Evolutionary conservation across 2,329 filamentous ascomycete genomes (phyloP).

Genomic region (Metarhizium sp.): DNA sequence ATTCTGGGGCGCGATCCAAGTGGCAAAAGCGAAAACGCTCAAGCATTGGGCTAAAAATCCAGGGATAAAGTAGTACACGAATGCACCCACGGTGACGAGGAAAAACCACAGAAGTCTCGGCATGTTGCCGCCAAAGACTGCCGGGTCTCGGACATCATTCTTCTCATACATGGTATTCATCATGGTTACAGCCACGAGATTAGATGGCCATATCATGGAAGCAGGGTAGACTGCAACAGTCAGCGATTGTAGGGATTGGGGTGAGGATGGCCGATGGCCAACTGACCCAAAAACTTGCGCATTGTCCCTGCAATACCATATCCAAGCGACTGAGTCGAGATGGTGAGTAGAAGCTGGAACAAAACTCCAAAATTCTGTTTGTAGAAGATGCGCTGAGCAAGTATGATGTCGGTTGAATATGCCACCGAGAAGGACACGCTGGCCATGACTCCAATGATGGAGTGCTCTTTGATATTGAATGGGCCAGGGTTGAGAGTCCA

Average conservation of each 20-base stretch:
- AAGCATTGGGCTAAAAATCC: constrained; percentile 61
- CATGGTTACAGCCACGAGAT: constrained; percentile 55
- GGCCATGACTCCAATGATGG: constrained; percentile 61
- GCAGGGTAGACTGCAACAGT: constrained; percentile 46
- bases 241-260: constrained; percentile 5
- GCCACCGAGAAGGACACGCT: constrained; percentile 61
- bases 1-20: constrained; percentile 63
- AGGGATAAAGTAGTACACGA: constrained; percentile 60
- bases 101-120: constrained; percentile 57
- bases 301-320: constrained; percentile 63
- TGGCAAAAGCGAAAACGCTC: constrained; percentile 61
- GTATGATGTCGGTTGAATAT: constrained; percentile 65
- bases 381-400: constrained; percentile 64
- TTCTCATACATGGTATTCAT: constrained; percentile 66
- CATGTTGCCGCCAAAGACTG: constrained; percentile 53
- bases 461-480: constrained; percentile 63
- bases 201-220: constrained; percentile 67
- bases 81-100: constrained; percentile 45
- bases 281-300: constrained; percentile 50
- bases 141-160: constrained; percentile 38
- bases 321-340: constrained; percentile 60
- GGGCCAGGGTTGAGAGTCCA: constrained; percentile 58
- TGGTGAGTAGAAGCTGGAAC: constrained; percentile 57
- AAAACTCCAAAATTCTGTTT: constrained; percentile 57
- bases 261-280: background rate